phyloP scores from a whole-genome alignment of 768 basidiomycete species.

The Boletus insuetus region DNA sequence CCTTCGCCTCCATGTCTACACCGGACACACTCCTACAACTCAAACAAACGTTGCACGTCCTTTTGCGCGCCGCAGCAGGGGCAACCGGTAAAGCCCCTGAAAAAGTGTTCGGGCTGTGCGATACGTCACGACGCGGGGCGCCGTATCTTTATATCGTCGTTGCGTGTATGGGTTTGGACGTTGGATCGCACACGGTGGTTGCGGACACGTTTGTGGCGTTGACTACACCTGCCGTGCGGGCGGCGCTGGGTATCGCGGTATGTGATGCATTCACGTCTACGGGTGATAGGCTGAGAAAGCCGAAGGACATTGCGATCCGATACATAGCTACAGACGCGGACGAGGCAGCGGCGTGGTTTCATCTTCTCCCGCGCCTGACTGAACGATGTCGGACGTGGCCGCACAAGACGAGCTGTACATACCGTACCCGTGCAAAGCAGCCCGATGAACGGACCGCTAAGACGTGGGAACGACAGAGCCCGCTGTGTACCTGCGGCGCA shows the following conservation, averaged over 20 bases:
- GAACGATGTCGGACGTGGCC: conserved; percentile 56
- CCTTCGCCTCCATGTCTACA: no score
- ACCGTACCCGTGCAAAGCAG: conserved; percentile 21
- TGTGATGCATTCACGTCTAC: no score
- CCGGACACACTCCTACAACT: conserved; percentile 25
- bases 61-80: conserved; percentile 20
- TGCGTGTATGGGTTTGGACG: conserved; percentile 43
- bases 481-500: conserved; percentile 14
- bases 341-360: conserved; percentile 42
- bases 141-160: conserved; percentile 45
- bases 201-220: conserved; percentile 48
- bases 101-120: conserved; percentile 16
- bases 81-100: conserved; percentile 8
- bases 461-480: conserved; percentile 2
- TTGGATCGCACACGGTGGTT: conserved; percentile 41
- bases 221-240: conserved; percentile 12
- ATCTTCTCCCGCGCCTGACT: conserved; percentile 47
- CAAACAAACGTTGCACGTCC: conserved; percentile 30
- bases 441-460: conserved; percentile 30
- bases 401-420: conserved; percentile 42
- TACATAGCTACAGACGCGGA: conserved; percentile 11
- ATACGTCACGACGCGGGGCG: conserved; percentile 3
- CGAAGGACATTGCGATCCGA: conserved; percentile 4
- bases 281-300: neutral
- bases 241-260: neutral